A percentile compares a stretch with the other conserved stretches of the same genome.
These are phyloP conservation scores for Neurospora sp. DNA, from an alignment of 495 filamentous ascomycete species.

Conservation along the genomic window DNA sequence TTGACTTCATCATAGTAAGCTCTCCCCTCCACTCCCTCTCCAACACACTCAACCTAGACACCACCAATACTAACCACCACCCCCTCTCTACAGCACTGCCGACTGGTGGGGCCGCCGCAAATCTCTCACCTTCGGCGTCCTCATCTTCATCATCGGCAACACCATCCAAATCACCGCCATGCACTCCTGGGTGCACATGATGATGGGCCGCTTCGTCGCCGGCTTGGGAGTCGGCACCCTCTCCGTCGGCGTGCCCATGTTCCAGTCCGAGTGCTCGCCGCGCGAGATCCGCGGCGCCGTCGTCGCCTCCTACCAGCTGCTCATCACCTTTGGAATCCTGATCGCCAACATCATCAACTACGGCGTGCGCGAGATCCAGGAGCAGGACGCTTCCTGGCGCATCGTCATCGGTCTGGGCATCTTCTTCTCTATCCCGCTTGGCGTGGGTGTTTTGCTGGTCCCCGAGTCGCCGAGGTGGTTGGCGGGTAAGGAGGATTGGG, in stretches of 20 bases:
- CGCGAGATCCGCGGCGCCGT: conserved; percentile 52
- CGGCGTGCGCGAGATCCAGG: conserved; percentile 32
- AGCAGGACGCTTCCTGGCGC: conserved; percentile 48
- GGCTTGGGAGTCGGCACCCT: conserved; percentile 58
- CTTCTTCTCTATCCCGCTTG: conserved; percentile 52
- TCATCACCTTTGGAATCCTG: conserved; percentile 70
- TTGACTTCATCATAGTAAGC: conserved; percentile 25
- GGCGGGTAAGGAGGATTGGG: conserved; percentile 42
- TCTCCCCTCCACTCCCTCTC: neutral
- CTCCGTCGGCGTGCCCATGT: conserved; percentile 55
- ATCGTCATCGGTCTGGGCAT: conserved; percentile 65
- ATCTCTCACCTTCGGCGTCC: conserved; percentile 25
- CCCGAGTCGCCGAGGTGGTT: conserved; percentile 56
- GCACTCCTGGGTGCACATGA: conserved; percentile 36
- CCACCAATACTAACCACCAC: neutral
- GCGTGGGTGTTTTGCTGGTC: conserved; percentile 49
- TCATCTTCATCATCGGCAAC: conserved; percentile 31
- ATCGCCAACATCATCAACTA: conserved; percentile 64
- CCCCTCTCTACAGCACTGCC: conserved; percentile 13
- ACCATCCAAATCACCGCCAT: conserved; percentile 50
- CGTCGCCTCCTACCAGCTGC: conserved; percentile 59
- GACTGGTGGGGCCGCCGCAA: conserved; percentile 31
- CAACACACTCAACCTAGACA: neutral
- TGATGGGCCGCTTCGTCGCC: conserved; percentile 44
- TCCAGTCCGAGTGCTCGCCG: conserved; percentile 43